These are phyloP conservation scores for Trichoderma erinaceum DNA, from an alignment of 495 filamentous ascomycete genomes.

Conservation along the genomic window DNA sequence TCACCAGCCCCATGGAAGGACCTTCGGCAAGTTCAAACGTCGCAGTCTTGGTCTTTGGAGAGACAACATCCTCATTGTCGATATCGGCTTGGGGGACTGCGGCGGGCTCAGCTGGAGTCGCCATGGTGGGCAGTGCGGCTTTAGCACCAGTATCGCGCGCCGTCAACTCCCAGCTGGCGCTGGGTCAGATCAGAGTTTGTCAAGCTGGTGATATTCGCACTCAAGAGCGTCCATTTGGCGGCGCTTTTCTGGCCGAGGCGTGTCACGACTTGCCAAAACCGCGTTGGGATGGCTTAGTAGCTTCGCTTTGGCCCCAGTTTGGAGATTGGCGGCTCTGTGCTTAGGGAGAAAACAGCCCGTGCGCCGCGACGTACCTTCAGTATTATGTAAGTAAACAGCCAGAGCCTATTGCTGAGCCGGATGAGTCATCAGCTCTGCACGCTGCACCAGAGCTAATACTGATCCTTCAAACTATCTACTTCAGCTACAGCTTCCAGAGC, in stretches of 20 bases:
- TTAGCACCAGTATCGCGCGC: neutral
- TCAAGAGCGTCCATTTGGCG: neutral
- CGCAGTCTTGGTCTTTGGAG: conserved; percentile 31
- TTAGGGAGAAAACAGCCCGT: neutral
- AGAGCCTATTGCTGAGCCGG: too few species aligned
- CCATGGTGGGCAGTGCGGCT: neutral
- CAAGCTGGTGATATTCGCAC: neutral
- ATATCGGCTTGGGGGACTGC: conserved; percentile 11
- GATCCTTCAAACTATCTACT: too few species aligned
- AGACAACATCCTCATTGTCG: conserved; percentile 34
- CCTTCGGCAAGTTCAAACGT: conserved; percentile 24
- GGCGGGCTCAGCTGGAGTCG: neutral
- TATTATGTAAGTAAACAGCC: too few species aligned
- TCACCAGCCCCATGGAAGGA: neutral
- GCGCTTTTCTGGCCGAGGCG: neutral
- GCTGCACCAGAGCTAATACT: too few species aligned
- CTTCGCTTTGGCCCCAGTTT: neutral
- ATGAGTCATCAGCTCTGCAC: too few species aligned
- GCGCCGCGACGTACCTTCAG: too few species aligned
- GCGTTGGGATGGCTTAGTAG: neutral
- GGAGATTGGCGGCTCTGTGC: neutral
- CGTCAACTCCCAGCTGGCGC: neutral
- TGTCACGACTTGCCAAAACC: neutral
- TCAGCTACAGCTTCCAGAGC: too few species aligned
- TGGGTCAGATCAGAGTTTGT: neutral